Evolutionary conservation across 345 rosid species (phyloP).

Genomic region (Acer campestre): DNA sequence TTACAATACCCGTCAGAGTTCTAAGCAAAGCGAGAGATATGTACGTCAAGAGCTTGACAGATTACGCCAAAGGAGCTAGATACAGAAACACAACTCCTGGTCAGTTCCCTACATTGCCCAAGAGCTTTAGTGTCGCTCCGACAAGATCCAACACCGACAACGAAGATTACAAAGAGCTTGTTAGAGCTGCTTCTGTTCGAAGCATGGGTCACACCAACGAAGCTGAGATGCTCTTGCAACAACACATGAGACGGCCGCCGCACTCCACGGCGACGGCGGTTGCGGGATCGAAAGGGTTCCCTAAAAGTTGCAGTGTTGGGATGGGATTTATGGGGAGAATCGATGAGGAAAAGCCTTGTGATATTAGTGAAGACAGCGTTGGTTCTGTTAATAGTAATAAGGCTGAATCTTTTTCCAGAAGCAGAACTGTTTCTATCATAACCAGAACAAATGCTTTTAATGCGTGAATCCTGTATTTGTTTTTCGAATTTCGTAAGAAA

Average conservation of each 20-base stretch:
- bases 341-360: slow-evolving; percentile 49
- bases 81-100: slow-evolving; percentile 24
- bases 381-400: not conserved
- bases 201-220: slow-evolving; percentile 56
- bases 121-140: slow-evolving; percentile 58
- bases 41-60: slow-evolving; percentile 64
- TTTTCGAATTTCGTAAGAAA: too few relatives aligned
- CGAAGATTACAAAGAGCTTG: slow-evolving; percentile 68
- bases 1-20: slow-evolving; percentile 47
- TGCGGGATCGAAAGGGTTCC: slow-evolving; percentile 30
- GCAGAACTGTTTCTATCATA: slow-evolving; percentile 47
- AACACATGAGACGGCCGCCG: not conserved
- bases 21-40: slow-evolving; percentile 64
- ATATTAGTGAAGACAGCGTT: slow-evolving; percentile 25
- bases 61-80: slow-evolving; percentile 39
- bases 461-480: too few relatives aligned
- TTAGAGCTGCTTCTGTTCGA: slow-evolving; percentile 66
- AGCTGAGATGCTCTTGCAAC: slow-evolving; percentile 41
- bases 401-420: slow-evolving; percentile 36
- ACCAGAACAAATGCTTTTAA: not conserved
- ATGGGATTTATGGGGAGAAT: slow-evolving; percentile 69
- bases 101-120: slow-evolving; percentile 36
- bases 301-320: slow-evolving; percentile 54
- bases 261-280: not conserved
- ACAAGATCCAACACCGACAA: slow-evolving; percentile 21